Base-by-base conservation (phyloP, 2,329 filamentous ascomycete species). In the Ramichloridium luteum region DNA sequence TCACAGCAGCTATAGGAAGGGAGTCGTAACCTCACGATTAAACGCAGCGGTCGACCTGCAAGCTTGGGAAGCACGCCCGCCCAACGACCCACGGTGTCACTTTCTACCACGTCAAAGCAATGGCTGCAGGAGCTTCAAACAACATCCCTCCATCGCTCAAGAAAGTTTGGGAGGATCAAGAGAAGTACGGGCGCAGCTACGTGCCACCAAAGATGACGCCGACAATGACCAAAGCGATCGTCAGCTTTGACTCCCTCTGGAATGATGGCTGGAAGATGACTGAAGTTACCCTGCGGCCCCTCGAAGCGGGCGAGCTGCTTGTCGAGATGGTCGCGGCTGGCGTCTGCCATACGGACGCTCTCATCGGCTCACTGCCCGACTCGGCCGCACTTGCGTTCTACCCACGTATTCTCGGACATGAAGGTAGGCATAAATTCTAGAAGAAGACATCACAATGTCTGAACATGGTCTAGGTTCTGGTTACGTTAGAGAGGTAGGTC, bases 271-370 rank as follows among this genome's bases (percentile, higher is more conserved):
- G 60, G 60, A 56, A 53, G 32, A 51, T 60, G 41, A 54, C 58
- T 28, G 48, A 56, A 11, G 50, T 62, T 9, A 46, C 41, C 10
- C 30, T 61, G 2, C 43, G 59, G 8, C 41, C 55, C n/a, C 49
- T 55, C 2, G 41, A 46, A 8, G 51, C 61, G 2, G 60, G 67
- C 16, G 68, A 72, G 47, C 49, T 71, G 2, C 51, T 71, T 2
- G 60, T 72, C 3, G 62, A 68, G 25, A 64, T 72, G 36, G 55
- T 70, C 1, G 66, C 68, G 0, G 62, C 36, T 12, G 68, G 69
- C 0, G 60, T 73, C 30, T 73, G 69, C 38, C 69, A 73, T 36
- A 68, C 67, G 0, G 69, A 73, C 39, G 44, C 69, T 6, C 49
- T 63, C 16, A 59, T 67, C 31, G 65, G 61, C 2, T 54, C 59